Evolutionary conservation across 2,329 filamentous ascomycete genomes (phyloP).

Genomic region (Malbranchea cinnamomea): DNA sequence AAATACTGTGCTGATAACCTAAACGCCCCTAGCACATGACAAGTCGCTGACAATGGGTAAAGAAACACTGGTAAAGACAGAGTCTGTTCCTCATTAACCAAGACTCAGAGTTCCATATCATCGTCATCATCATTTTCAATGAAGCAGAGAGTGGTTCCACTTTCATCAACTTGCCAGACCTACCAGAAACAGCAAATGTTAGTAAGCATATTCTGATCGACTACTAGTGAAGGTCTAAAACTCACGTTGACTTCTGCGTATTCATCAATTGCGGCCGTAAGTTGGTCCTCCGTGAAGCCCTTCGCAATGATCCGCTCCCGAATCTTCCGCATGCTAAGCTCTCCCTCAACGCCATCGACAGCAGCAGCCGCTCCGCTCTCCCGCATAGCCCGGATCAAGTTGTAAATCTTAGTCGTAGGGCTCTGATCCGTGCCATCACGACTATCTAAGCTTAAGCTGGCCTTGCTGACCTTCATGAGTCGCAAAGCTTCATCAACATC

Average conservation of each 20-base stretch:
- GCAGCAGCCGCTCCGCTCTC: constrained; percentile 71
- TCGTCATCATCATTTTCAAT: constrained; percentile 46
- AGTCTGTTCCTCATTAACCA: too few species aligned
- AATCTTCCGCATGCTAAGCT: constrained; percentile 77
- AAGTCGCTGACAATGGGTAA: too few species aligned
- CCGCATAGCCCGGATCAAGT: constrained; percentile 76
- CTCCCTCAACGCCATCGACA: constrained; percentile 55
- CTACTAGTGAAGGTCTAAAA: constrained; percentile 21
- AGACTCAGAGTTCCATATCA: constrained; percentile 32
- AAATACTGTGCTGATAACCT: too few species aligned
- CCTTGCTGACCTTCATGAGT: constrained; percentile 84
- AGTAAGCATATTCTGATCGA: too few species aligned
- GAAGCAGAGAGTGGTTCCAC: constrained; percentile 56
- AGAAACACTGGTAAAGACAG: too few species aligned
- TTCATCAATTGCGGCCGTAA: constrained; percentile 72
- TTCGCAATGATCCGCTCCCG: constrained; percentile 86
- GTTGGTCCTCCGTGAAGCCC: constrained; percentile 92
- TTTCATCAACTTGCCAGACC: constrained; percentile 66
- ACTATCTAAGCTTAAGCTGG: constrained; percentile 65
- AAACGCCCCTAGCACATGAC: too few species aligned
- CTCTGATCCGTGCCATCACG: constrained; percentile 53
- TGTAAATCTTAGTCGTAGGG: constrained; percentile 82
- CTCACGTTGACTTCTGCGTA: constrained; percentile 82
- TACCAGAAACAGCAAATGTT: constrained; percentile 25
- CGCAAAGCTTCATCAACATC: constrained; percentile 93